Percentiles rank a stretch among this genome's conserved stretches.
phyloP scores from a whole-genome alignment of 1,284 basidiomycete species.

The Ustilago trichophora region DNA sequence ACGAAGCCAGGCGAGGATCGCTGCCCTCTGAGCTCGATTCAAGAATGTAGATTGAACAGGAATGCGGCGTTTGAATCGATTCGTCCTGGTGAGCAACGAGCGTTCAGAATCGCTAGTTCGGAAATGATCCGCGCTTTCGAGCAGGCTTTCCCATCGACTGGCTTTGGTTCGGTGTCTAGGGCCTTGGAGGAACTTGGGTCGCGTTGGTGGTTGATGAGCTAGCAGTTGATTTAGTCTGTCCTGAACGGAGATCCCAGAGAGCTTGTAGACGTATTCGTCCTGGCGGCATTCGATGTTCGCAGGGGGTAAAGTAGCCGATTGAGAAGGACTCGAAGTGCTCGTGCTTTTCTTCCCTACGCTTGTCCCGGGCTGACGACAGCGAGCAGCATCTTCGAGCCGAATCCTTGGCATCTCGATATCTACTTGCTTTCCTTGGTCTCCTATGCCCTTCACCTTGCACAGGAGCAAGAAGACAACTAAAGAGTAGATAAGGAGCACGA shows the following conservation, averaged over 20 bases:
- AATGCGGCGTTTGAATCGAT: background rate
- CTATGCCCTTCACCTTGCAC: background rate
- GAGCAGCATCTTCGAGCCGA: background rate
- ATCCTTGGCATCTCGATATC: background rate
- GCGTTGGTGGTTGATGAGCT: no score
- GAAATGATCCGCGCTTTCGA: background rate
- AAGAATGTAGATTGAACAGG: no score
- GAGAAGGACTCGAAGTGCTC: no score
- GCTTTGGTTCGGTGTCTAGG: no score
- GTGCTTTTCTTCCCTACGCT: no score
- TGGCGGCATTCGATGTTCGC: no score
- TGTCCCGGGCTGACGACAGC: background rate
- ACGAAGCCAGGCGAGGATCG: constrained; percentile 4
- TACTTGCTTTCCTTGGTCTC: background rate
- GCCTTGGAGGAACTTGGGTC: no score
- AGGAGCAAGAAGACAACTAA: background rate
- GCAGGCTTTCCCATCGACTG: background rate
- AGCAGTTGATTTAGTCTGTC: no score
- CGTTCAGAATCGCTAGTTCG: background rate
- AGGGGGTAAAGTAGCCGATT: no score
- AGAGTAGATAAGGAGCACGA: background rate
- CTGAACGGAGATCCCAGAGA: no score
- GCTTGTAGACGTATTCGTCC: no score
- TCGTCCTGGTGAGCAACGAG: background rate
- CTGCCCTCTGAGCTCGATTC: background rate